A percentile compares a stretch with the other conserved stretches of the same genome.
Evolutionary conservation across 306 rosid species (phyloP).

Genomic region (Inga oerstediana): DNA sequence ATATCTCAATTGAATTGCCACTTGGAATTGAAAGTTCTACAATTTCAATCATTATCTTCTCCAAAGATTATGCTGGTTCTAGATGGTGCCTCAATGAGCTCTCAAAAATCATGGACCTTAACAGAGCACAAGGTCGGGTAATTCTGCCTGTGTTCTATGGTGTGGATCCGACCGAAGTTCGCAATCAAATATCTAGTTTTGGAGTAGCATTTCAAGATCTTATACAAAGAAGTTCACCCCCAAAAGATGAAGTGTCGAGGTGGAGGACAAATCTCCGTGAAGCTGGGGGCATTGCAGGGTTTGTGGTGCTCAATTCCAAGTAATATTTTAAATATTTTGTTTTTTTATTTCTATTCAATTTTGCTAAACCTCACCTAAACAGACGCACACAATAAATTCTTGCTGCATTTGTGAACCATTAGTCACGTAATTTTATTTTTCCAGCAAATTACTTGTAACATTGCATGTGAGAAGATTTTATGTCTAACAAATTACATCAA

Average conservation of each 20-base stretch:
- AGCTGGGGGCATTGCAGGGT: neutral
- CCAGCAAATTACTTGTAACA: too few species aligned
- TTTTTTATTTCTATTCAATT: too few species aligned
- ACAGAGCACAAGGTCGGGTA: neutral
- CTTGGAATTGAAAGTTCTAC: neutral
- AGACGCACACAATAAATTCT: neutral
- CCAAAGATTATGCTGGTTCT: neutral
- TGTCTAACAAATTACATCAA: too few species aligned
- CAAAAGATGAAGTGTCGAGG: neutral
- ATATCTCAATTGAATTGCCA: neutral
- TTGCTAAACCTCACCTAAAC: too few species aligned
- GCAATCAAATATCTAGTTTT: neutral
- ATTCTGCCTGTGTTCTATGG: neutral
- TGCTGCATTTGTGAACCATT: neutral
- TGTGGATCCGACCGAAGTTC: neutral
- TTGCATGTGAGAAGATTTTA: too few species aligned
- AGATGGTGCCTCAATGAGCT: neutral
- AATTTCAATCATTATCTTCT: neutral
- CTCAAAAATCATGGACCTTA: neutral
- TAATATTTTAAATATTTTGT: too few species aligned
- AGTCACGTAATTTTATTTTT: neutral
- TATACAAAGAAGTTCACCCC: neutral
- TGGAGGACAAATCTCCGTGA: neutral
- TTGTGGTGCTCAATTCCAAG: neutral
- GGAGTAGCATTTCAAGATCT: neutral